phyloP scores from a whole-genome alignment of 768 basidiomycete genomes.

The Tulasnella sp. region DNA sequence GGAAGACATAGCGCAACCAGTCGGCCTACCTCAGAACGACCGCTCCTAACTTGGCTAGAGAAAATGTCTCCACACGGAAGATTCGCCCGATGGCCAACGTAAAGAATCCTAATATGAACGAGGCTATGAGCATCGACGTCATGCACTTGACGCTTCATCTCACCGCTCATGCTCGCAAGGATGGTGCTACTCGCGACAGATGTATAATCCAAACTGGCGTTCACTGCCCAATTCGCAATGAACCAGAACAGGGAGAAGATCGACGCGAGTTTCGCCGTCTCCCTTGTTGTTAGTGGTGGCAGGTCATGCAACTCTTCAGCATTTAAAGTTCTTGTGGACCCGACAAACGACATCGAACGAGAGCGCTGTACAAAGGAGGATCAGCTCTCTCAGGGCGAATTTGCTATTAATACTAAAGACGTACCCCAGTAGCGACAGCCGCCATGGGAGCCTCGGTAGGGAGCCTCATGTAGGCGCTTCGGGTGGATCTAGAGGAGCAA shows the following conservation, averaged over 20 bases:
- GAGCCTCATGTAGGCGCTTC: neutral
- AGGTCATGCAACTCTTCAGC: constrained; percentile 10
- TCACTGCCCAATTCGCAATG: constrained; percentile 84
- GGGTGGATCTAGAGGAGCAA: neutral
- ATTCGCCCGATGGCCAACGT: constrained; percentile 75
- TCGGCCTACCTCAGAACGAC: constrained; percentile 63
- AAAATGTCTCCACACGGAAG: constrained; percentile 70
- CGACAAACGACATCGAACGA: constrained; percentile 9
- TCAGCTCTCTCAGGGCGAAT: neutral
- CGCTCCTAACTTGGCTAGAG: constrained; percentile 58
- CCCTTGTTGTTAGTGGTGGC: constrained; percentile 41
- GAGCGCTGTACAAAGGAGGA: neutral
- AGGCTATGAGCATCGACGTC: neutral
- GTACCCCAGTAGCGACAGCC: neutral
- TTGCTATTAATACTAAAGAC: neutral
- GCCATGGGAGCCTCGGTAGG: neutral
- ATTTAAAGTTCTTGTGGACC: constrained; percentile 11
- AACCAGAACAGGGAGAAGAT: constrained; percentile 89
- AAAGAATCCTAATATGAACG: constrained; percentile 60
- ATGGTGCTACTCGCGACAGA: constrained; percentile 93
- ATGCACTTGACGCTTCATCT: constrained; percentile 18
- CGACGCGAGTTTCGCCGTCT: constrained; percentile 71
- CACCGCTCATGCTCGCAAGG: constrained; percentile 80
- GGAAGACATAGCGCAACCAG: neutral
- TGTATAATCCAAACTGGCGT: constrained; percentile 73